A percentile compares a stretch with the other conserved stretches of the same genome.
Evolutionary conservation across 805 yeast genomes (phyloP).

Genomic region (Starmerella apis): DNA sequence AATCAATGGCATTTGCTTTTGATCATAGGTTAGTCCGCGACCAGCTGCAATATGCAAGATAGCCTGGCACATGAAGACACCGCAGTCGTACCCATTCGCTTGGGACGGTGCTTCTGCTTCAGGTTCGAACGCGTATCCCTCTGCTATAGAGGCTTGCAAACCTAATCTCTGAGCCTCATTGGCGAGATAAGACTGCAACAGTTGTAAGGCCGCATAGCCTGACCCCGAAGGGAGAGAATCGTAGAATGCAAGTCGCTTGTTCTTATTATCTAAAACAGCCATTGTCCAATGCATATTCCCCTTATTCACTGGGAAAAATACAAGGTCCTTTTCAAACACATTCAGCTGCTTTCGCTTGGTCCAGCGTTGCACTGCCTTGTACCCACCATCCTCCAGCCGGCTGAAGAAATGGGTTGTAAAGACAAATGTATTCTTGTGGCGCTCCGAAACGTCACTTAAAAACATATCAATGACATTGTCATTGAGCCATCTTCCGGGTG

Average conservation of each 20-base stretch:
- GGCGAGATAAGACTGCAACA: conserved; percentile 50
- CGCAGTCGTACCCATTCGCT: conserved; percentile 86
- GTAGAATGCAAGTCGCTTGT: conserved; percentile 51
- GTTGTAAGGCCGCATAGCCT: conserved; percentile 32
- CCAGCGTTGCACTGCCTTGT: conserved; percentile 74
- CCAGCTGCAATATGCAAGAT: conserved; percentile 51
- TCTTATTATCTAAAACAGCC: conserved; percentile 59
- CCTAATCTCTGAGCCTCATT: conserved; percentile 52
- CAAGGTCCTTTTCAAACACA: conserved; percentile 50
- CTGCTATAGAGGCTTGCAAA: conserved; percentile 24
- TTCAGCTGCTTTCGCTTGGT: conserved; percentile 63
- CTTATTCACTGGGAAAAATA: conserved; percentile 79
- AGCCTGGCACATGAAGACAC: conserved; percentile 79
- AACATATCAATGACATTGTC: conserved; percentile 84
- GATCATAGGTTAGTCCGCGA: conserved; percentile 44
- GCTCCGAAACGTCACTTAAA: conserved; percentile 39
- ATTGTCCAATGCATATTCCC: conserved; percentile 86
- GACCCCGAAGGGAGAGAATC: conserved; percentile 54
- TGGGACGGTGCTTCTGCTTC: conserved; percentile 63
- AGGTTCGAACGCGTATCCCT: conserved; percentile 24
- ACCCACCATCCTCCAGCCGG: conserved; percentile 60
- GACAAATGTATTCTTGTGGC: conserved; percentile 43
- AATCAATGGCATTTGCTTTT: conserved; percentile 56
- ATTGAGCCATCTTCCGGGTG: conserved; percentile 72
- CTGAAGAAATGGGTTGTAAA: conserved; percentile 87